Percentiles rank a stretch among this genome's conserved stretches.
These are phyloP conservation scores for Penicillium aurantiogriseum DNA, from an alignment of 2,329 filamentous ascomycete species.

Conservation along the genomic window DNA sequence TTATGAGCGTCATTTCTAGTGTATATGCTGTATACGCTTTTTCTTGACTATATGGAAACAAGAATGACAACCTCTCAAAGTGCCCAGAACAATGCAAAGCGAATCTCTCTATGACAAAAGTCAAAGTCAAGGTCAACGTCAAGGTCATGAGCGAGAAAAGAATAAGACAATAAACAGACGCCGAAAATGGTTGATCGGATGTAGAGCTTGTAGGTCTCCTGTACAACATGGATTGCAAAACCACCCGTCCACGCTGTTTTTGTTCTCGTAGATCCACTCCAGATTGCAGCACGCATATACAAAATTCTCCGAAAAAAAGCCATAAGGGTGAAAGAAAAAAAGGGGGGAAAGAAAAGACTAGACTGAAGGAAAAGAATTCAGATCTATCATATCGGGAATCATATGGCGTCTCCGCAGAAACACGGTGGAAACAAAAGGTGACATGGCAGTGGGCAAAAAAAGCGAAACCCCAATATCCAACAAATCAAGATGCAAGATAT, in stretches of 20 bases:
- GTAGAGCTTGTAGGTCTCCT: not conserved
- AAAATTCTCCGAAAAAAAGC: conserved; percentile 1
- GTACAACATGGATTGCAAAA: not conserved
- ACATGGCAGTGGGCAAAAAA: conserved; percentile 7
- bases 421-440: conserved; percentile 7
- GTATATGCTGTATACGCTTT: not conserved
- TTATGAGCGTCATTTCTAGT: not conserved
- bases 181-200: conserved; percentile 5
- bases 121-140: not conserved
- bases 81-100: not conserved
- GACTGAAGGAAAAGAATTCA: not conserved
- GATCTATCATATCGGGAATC: conserved; percentile 24
- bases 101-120: not conserved
- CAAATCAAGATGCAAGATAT: conserved; percentile 3
- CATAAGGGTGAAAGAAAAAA: not conserved
- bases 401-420: conserved; percentile 17
- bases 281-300: conserved; percentile 14
- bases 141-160: not conserved
- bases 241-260: conserved; percentile 7
- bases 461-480: conserved; percentile 1
- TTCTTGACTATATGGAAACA: not conserved
- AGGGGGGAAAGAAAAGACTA: not conserved
- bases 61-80: not conserved
- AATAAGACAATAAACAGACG: not conserved
- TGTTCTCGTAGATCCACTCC: conserved; percentile 16